Evolutionary conservation across 108 stramenopile genomes (phyloP), one percentile per base, ranked within the genome.

Genomic region (Cyclotella baltica): DNA sequence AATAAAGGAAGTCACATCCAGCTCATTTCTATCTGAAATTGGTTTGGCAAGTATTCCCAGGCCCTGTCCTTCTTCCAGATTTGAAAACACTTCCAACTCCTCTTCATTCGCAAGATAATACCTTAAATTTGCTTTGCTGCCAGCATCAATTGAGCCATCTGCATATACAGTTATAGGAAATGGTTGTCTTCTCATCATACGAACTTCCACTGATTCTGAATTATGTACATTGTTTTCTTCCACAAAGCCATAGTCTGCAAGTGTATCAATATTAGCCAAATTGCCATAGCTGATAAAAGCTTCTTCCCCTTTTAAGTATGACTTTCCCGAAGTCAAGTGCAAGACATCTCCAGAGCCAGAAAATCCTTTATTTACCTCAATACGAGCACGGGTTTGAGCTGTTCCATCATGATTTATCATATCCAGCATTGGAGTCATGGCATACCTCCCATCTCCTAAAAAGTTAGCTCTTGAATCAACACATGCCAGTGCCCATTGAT

Each of bases 391-490:
- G 20, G 92, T 93, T 62, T 62, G 71, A 20, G 85, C 75, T 0
- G 83, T 67, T 0, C 72, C 43, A 68, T 91, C 81, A 76, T 93
- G 92, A 73, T 89, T 93, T 50, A 93, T 80, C 90, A 93, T 91
- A 62, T 93, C 90, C 40, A 93, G 43, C 62, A 90, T 53, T 20
- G 92, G 92, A 25, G 92, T 91, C 78, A 91, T 83, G 18, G 88
- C 64, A 64, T 91, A 93, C 36, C 43, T 76, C 10, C 75, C 71
- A 69, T 93, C 89, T 23, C 80, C 83, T 18, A 93, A 57, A 72
- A 88, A 93, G 50, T 91, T 90, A 31, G 87, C 85, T 56, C 92
- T 83, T 13, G 92, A 90, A 76, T 88, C 85, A 25, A 93, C 92
- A 70, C 85, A 84, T 11, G 92, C 90, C n/a, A 89, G 75, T 11